Base-by-base conservation (phyloP, 1,284 basidiomycete species). In the Quambalaria eucalypti region DNA sequence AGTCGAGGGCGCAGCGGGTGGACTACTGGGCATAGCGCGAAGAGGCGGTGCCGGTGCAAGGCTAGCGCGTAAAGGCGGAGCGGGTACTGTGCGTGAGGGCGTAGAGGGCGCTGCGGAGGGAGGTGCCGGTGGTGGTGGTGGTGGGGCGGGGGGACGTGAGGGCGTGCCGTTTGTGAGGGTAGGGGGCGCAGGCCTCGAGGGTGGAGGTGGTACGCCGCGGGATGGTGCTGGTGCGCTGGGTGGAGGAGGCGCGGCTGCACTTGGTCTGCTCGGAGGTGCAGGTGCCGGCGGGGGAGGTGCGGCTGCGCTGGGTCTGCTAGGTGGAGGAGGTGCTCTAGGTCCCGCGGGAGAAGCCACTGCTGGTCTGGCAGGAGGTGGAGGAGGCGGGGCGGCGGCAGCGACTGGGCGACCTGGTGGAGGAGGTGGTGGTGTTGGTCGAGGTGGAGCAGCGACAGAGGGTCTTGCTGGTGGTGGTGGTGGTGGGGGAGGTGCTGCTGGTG, bases 111-210 rank as follows among this genome's bases (percentile, higher is more conserved):
- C 7, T 2, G 40, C n/a, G 26, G 25, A 16, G 16, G 23, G 28
- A 26, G 51, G n/a, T 14, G 44, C 19, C 52, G 53, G 50, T 4
- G 50, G 52, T 23, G 52, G 52, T 4, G 52, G 52, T 21, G 52
- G n/a, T 28, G 16, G n/a, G n/a, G 3, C 4, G 36, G 36, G 5
- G 36, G 36, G 16, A 39, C 10, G 36, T 14, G 16, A 39, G 36
- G n/a, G n/a, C n/a, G 50, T 36, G 33, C 39, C 33, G 29, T 36
- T 28, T 16, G 50, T 21, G 23, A 49, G 50, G 8, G 47, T 19
- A 5, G 50, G 50, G 16, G 38, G 46, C 5, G 50, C 48, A 16
- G 47, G 26, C 23, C 28, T n/a, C 31, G 52, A 19, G 26, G 47
- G 42, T 19, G 14, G 47, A 28, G 36, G 36, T 39, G 36, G 36